Evolutionary conservation across 371 early-diverging fungal species (phyloP).

Genomic region (Syncephalastrum monosporum): DNA sequence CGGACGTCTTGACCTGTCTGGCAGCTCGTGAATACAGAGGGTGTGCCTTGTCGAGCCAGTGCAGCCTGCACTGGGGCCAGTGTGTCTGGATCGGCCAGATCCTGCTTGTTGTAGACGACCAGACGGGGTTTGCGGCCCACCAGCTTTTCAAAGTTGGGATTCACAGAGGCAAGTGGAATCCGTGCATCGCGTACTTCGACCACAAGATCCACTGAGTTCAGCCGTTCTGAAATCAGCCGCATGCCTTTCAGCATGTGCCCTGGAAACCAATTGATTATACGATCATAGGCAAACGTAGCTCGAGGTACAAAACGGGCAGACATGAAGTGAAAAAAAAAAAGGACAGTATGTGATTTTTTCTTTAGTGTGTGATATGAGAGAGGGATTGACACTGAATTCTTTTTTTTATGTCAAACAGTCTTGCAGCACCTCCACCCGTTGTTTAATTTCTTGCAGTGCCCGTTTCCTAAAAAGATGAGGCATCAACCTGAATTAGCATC

Average conservation of each 20-base stretch:
- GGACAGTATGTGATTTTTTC: neutral
- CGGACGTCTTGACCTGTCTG: slow-evolving; percentile 61
- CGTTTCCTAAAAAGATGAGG: no score
- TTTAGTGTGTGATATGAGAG: no score
- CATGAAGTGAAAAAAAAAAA: slow-evolving; percentile 9
- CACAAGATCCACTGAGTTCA: slow-evolving; percentile 81
- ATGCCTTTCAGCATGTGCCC: slow-evolving; percentile 92
- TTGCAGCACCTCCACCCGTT: no score
- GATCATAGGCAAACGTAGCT: slow-evolving; percentile 55
- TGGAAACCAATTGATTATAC: slow-evolving; percentile 93
- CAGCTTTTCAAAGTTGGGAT: slow-evolving; percentile 78
- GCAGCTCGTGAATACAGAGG: slow-evolving; percentile 75
- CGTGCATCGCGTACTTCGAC: slow-evolving; percentile 94
- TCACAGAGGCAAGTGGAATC: slow-evolving; percentile 89
- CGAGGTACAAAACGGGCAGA: slow-evolving; percentile 35
- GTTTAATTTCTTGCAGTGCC: no score
- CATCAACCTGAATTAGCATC: no score
- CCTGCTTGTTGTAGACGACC: slow-evolving; percentile 91
- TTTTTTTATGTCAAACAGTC: no score
- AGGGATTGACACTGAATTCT: no score
- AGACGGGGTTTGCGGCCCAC: slow-evolving; percentile 67
- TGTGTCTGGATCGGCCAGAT: slow-evolving; percentile 72
- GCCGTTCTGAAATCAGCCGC: slow-evolving; percentile 66
- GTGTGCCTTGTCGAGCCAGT: slow-evolving; percentile 45
- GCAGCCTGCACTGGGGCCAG: slow-evolving; percentile 46